A percentile compares a stretch with the other conserved stretches of the same genome.
Evolutionary conservation across 2,329 filamentous ascomycete species (phyloP).

Genomic region (Cladosporium sp.): DNA sequence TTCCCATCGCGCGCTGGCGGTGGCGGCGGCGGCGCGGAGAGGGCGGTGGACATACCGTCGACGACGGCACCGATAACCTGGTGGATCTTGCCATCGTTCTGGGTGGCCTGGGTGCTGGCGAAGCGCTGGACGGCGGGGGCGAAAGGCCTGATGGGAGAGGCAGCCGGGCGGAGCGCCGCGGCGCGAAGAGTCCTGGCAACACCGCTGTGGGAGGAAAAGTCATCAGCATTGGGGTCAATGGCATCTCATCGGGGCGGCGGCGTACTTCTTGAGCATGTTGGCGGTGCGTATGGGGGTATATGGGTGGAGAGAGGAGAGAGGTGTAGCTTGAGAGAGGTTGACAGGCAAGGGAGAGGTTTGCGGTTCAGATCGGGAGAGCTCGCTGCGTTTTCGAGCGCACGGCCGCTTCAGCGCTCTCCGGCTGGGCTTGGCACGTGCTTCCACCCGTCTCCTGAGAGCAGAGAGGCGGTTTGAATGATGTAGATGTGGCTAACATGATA

Average conservation of each 20-base stretch:
- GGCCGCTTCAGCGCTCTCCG: not conserved
- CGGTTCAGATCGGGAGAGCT: conserved; percentile 15
- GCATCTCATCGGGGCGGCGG: conserved; percentile 25
- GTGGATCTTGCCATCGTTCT: conserved; percentile 59
- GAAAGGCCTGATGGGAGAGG: conserved; percentile 51
- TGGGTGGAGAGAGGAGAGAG: conserved; percentile 16
- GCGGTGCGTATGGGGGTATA: conserved; percentile 49
- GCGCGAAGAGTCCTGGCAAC: conserved; percentile 62
- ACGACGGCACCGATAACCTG: conserved; percentile 98
- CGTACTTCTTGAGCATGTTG: conserved; percentile 83
- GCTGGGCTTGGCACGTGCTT: not conserved
- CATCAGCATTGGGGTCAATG: conserved; percentile 26
- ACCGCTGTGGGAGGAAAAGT: conserved; percentile 51
- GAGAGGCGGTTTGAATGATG: not conserved
- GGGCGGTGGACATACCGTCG: conserved; percentile 66
- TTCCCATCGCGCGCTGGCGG: conserved; percentile 11
- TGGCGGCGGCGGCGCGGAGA: conserved; percentile 6
- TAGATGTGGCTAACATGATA: not conserved
- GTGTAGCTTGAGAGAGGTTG: conserved; percentile 17
- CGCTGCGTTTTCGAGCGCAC: not conserved
- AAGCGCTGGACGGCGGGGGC: conserved; percentile 59
- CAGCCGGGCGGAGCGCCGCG: conserved; percentile 54
- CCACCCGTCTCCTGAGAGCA: not conserved
- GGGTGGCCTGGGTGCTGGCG: conserved; percentile 55
- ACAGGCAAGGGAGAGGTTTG: conserved; percentile 13